Evolutionary conservation across 2,329 filamentous ascomycete genomes (phyloP), one percentile per base, ranked within the genome.

Genomic region (Ceratocystis colombiana): DNA sequence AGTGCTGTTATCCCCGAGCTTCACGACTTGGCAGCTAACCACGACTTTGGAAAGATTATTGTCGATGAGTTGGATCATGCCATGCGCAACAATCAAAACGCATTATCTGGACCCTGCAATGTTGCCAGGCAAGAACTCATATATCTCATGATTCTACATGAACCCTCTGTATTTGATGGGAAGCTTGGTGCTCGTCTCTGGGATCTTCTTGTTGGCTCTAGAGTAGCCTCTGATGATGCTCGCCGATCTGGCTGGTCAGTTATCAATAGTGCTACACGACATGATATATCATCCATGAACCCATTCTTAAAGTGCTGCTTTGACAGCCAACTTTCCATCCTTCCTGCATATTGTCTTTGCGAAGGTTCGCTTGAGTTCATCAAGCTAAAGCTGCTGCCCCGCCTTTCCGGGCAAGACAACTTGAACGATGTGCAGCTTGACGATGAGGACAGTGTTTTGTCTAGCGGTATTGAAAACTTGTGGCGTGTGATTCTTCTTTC

Each of bases 401-500:
- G 80, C 48, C 75, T 84, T 4, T 46, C 64, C 12, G 37, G 44
- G n/a, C 53, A 45, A 20, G 77, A 79, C 44, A 76, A 79, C 44
- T 70, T 72, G 5, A 72, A 73, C 28, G 77, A 77, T 25, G 77
- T 80, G 62, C 72, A 79, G 22, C 74, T 84, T 25, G 79, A 83
- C 66, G 80, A 83, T 59, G 77, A 79, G 6, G 76, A 79, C n/a
- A 75, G 79, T 10, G 72, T 83, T 33, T 77, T 81, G 70, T 81
- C 78, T 68, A 82, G 75, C 69, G 83, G 77, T 30, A 78, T 82
- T 55, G 88, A 94, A 70, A 82, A 91, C 67, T 77, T 96, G n/a
- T 96, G 92, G 92, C 84, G 85, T 28, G 84, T 96, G 71, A 84
- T 93, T 44, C 77, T 96, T 64, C 86, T 83, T 17, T 85, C 88